Percentiles rank a stretch among this genome's conserved stretches.
phyloP scores from a whole-genome alignment of 495 filamentous ascomycete genomes.

The Daldinia vernicosa region DNA sequence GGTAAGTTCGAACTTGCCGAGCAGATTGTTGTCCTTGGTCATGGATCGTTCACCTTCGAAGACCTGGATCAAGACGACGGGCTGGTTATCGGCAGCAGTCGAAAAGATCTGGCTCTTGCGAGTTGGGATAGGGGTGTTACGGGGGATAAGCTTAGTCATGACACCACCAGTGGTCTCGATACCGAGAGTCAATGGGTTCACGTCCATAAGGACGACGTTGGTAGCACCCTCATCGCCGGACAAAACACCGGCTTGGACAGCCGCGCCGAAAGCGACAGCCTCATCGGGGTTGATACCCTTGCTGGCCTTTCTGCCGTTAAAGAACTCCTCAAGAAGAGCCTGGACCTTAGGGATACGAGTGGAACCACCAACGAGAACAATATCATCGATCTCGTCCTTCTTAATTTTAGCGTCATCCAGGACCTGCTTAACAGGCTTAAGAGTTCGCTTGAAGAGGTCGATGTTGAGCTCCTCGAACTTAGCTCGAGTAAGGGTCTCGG shows the following conservation, averaged over 20 bases:
- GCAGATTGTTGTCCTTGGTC: conserved; percentile 96
- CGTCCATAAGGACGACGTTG: conserved; percentile 92
- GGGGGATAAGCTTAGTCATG: conserved; percentile 97
- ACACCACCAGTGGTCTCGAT: conserved; percentile 98
- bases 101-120: conserved; percentile 98
- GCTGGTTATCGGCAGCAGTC: conserved; percentile 97
- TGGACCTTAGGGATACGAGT: conserved; percentile 98
- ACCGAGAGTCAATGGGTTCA: conserved; percentile 97
- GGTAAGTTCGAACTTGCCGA: conserved; percentile 98
- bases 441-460: conserved; percentile 98
- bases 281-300: conserved; percentile 99
- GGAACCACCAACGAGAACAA: conserved; percentile 90
- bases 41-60: conserved; percentile 95
- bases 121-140: conserved; percentile 94
- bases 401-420: conserved; percentile 91
- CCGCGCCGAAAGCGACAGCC: conserved; percentile 96
- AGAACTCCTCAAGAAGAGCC: conserved; percentile 94
- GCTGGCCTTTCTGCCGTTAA: conserved; percentile 91
- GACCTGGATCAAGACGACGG: conserved; percentile 96
- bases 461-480: conserved; percentile 99
- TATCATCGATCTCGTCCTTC: conserved; percentile 86
- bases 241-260: conserved; percentile 95
- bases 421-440: conserved; percentile 98
- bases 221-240: conserved; percentile 83
- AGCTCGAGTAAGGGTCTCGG: conserved; percentile 95